Conservation (phyloP, 2,329 filamentous ascomycete genomes). For the Colletotrichum endophyticum region DNA sequence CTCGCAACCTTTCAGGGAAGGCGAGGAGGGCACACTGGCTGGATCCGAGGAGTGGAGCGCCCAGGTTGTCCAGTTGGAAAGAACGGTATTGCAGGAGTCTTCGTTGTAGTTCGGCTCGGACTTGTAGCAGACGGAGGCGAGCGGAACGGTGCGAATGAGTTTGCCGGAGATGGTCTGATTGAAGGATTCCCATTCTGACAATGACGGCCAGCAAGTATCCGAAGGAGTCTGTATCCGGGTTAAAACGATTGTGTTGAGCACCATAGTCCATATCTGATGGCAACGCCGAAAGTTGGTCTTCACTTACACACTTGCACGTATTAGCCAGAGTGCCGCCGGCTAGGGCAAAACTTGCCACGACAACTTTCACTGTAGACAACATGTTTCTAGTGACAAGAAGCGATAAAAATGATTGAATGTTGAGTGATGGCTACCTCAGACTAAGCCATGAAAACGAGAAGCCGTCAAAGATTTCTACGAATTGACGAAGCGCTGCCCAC, state of each 20-base stretch:
- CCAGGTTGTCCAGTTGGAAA: conserved; percentile 37
- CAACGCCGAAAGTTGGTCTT: not conserved
- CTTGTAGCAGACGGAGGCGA: conserved; percentile 43
- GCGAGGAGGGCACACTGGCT: conserved; percentile 10
- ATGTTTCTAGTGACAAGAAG: not conserved
- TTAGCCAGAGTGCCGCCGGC: not conserved
- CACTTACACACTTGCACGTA: not conserved
- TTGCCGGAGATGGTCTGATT: conserved; percentile 56
- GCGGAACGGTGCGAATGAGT: conserved; percentile 55
- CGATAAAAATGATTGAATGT: not conserved
- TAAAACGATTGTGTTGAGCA: not conserved
- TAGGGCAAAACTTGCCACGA: not conserved
- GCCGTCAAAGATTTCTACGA: not conserved
- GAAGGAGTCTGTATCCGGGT: conserved; percentile 31
- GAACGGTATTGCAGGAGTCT: conserved; percentile 41
- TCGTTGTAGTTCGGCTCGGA: conserved; percentile 41
- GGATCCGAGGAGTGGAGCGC: conserved; percentile 31
- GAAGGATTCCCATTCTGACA: conserved; percentile 49
- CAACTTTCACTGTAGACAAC: not conserved
- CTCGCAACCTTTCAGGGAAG: conserved; percentile 40
- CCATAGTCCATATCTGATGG: not conserved
- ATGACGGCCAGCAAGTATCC: conserved; percentile 46
- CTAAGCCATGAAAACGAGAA: not conserved
- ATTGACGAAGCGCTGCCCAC: accelerated
- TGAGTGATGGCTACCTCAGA: not conserved